Evolutionary conservation across 805 yeast genomes (phyloP).

Genomic region (Middelhovenomyces tepae): DNA sequence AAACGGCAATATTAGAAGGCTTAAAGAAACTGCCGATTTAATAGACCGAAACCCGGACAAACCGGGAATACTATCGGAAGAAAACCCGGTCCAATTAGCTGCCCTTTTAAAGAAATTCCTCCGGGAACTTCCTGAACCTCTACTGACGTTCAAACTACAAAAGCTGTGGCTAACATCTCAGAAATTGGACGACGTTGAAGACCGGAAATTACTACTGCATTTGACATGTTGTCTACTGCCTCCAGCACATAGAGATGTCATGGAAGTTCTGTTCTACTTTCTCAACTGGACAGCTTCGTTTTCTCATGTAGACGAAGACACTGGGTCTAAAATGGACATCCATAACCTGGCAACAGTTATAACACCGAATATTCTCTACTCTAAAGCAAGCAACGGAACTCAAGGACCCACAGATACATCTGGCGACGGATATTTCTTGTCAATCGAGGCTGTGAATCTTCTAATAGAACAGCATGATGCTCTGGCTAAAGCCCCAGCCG

Average conservation of each 20-base stretch:
- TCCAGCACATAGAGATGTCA: slow-evolving; percentile 65
- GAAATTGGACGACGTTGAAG: slow-evolving; percentile 34
- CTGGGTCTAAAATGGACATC: slow-evolving; percentile 91
- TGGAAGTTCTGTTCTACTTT: slow-evolving; percentile 79
- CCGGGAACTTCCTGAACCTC: slow-evolving; percentile 87
- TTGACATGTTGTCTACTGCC: slow-evolving; percentile 73
- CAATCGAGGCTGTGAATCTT: slow-evolving; percentile 82
- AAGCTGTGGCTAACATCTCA: slow-evolving; percentile 60
- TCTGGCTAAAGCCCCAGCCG: slow-evolving; percentile 66
- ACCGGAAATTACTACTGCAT: slow-evolving; percentile 47
- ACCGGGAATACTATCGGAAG: slow-evolving; percentile 61
- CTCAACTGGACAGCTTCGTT: slow-evolving; percentile 94
- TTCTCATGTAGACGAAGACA: slow-evolving; percentile 83
- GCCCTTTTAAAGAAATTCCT: slow-evolving; percentile 86
- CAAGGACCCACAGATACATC: slow-evolving; percentile 1
- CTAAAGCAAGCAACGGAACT: slow-evolving; percentile 28
- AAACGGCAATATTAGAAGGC: slow-evolving; percentile 84
- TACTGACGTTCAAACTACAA: slow-evolving; percentile 67
- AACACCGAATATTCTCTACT: slow-evolving; percentile 80
- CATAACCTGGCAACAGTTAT: slow-evolving; percentile 93
- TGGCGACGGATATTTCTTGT: slow-evolving; percentile 55
- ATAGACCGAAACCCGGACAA: slow-evolving; percentile 67
- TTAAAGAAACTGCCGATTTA: slow-evolving; percentile 61
- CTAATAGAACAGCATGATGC: slow-evolving; percentile 76
- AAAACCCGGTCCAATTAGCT: slow-evolving; percentile 85